Evolutionary conservation across 768 basidiomycete genomes (phyloP).

Genomic region (Boletus sensibilis): DNA sequence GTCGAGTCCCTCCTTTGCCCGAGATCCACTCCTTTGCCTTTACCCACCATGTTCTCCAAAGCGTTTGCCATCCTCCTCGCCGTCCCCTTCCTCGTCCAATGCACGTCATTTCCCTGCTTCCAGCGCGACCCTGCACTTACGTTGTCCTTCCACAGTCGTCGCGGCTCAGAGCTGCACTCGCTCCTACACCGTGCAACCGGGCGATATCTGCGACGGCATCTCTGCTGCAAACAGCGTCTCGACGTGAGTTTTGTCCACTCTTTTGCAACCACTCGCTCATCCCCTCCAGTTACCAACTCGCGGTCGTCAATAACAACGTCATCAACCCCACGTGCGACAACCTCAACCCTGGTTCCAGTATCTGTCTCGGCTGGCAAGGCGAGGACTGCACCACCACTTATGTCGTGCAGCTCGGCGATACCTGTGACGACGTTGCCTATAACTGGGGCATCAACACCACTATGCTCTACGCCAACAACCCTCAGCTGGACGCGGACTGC

Average conservation of each 20-base stretch:
- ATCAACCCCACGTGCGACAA: slow-evolving; percentile 60
- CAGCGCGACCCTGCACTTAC: slow-evolving; percentile 1
- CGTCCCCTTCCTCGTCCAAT: slow-evolving; percentile 45
- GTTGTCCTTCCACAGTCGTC: slow-evolving; percentile 15
- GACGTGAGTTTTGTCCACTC: slow-evolving; percentile 44
- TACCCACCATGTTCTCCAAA: slow-evolving; percentile 36
- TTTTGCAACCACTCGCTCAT: not conserved
- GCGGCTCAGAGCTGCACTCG: slow-evolving; percentile 48
- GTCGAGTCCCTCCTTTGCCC: slow-evolving; percentile 20
- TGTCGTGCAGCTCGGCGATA: slow-evolving; percentile 54
- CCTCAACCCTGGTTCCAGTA: slow-evolving; percentile 43
- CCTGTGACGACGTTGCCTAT: slow-evolving; percentile 51
- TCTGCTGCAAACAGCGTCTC: slow-evolving; percentile 62
- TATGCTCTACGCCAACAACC: slow-evolving; percentile 68
- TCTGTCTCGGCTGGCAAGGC: slow-evolving; percentile 62
- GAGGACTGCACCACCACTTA: slow-evolving; percentile 66
- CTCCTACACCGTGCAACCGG: slow-evolving; percentile 54
- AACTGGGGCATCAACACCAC: slow-evolving; percentile 47
- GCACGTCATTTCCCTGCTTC: slow-evolving; percentile 28
- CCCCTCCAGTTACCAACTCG: slow-evolving; percentile 65
- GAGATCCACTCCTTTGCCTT: slow-evolving; percentile 9
- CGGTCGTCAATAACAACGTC: slow-evolving; percentile 50
- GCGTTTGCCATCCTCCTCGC: slow-evolving; percentile 43
- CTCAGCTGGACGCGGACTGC: slow-evolving; percentile 57
- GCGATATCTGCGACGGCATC: slow-evolving; percentile 72